Percentiles rank a stretch among this genome's conserved stretches.
Evolutionary conservation across 331 rosid genomes (phyloP).

Genomic region (Quercus tomentella): DNA sequence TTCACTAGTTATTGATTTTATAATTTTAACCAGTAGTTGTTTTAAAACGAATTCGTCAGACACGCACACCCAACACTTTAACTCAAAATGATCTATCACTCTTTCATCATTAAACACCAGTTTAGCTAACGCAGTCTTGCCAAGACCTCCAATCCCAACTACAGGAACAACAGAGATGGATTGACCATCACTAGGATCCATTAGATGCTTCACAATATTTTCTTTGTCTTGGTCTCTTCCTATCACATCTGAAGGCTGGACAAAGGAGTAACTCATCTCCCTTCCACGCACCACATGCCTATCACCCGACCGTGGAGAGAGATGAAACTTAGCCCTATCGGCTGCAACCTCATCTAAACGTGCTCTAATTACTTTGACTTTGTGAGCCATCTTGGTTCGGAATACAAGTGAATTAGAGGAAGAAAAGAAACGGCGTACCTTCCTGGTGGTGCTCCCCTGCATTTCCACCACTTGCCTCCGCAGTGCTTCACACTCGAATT

Average conservation of each 20-base stretch:
- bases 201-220: background rate
- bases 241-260: constrained; percentile 13
- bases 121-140: constrained; percentile 18
- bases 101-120: constrained; percentile 18
- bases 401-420: constrained; percentile 17
- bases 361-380: background rate
- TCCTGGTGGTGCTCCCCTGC: background rate
- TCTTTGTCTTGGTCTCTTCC: constrained; percentile 18
- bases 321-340: background rate
- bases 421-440: constrained; percentile 22
- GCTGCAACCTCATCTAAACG: constrained; percentile 12
- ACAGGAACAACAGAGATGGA: constrained; percentile 12
- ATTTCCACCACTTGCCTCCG: constrained; percentile 8
- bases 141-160: constrained; percentile 27
- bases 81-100: background rate
- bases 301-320: background rate
- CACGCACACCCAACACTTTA: constrained; percentile 22
- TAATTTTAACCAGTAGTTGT: background rate
- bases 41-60: background rate
- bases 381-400: background rate
- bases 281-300: background rate
- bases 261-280: background rate
- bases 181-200: background rate
- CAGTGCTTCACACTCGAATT: background rate
- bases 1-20: background rate